Evolutionary conservation across 139 green algal genomes (phyloP).

Genomic region (Chlamydomonas incerta): DNA sequence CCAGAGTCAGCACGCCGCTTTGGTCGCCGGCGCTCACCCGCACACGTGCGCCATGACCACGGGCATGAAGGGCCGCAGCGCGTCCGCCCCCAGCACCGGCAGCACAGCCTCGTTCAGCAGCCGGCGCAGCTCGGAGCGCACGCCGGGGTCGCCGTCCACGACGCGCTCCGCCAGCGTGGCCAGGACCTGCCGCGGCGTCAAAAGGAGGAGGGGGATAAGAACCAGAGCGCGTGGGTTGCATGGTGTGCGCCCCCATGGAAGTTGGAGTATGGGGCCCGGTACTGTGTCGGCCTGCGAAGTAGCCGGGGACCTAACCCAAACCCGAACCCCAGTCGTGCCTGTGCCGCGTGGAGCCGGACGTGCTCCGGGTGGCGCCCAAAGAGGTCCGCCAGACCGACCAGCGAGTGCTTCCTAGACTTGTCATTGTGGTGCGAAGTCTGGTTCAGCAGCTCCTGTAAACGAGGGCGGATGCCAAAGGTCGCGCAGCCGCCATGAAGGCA

Average conservation of each 20-base stretch:
- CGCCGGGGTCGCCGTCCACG: constrained; percentile 51
- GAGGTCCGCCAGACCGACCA: constrained; percentile 80
- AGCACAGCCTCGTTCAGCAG: constrained; percentile 63
- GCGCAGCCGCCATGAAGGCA: not conserved
- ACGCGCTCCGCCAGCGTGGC: constrained; percentile 52
- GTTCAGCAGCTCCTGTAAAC: constrained; percentile 79
- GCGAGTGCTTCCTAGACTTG: constrained; percentile 72
- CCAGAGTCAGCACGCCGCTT: too few species aligned
- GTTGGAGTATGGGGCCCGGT: too few species aligned
- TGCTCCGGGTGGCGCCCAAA: constrained; percentile 71
- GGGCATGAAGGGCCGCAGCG: constrained; percentile 81
- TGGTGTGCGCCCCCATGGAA: too few species aligned
- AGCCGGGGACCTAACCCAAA: too few species aligned
- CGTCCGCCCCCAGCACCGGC: constrained; percentile 57
- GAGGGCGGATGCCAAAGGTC: not conserved
- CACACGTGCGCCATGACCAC: constrained; percentile 86
- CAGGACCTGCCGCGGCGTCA: constrained; percentile 12
- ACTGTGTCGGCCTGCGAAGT: too few species aligned
- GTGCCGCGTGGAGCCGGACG: constrained; percentile 43
- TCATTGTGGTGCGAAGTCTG: constrained; percentile 86
- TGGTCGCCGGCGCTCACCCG: constrained; percentile 28
- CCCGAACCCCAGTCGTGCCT: not conserved
- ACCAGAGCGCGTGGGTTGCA: too few species aligned
- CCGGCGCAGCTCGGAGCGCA: constrained; percentile 47
- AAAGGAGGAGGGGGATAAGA: too few species aligned